A percentile compares a stretch with the other conserved stretches of the same genome.
phyloP scores from a whole-genome alignment of 2,329 filamentous ascomycete species.

The Colletotrichum limetticola region DNA sequence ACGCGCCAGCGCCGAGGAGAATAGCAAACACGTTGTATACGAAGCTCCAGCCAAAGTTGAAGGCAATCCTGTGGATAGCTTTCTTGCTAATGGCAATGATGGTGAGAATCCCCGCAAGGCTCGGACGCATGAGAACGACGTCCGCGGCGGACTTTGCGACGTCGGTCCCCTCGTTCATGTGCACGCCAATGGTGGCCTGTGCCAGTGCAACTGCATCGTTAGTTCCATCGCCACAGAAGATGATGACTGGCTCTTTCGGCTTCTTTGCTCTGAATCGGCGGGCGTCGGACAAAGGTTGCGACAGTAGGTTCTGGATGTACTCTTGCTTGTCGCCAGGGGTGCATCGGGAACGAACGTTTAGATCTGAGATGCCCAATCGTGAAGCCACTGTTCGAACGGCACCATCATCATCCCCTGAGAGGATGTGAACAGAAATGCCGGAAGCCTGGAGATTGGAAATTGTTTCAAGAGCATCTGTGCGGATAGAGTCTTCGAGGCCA shows the following conservation, averaged over 20 bases:
- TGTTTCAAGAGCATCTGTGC: constrained; percentile 51
- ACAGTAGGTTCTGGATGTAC: constrained; percentile 54
- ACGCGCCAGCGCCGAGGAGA: constrained; percentile 73
- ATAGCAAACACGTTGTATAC: constrained; percentile 78
- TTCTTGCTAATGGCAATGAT: constrained; percentile 64
- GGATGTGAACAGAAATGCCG: constrained; percentile 56
- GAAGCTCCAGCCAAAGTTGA: constrained; percentile 78
- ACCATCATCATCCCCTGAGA: constrained; percentile 65
- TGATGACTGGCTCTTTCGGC: constrained; percentile 53
- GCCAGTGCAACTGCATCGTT: constrained; percentile 82
- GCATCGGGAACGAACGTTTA: constrained; percentile 53
- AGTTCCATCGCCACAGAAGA: constrained; percentile 83
- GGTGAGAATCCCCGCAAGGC: constrained; percentile 65
- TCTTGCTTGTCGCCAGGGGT: constrained; percentile 57
- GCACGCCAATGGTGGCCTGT: constrained; percentile 76
- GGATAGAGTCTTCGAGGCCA: constrained; percentile 58
- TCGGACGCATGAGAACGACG: constrained; percentile 71
- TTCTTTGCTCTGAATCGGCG: neutral
- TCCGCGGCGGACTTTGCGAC: constrained; percentile 76
- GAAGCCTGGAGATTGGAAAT: constrained; percentile 49
- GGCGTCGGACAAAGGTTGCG: neutral
- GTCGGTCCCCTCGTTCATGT: constrained; percentile 71
- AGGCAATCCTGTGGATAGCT: constrained; percentile 61
- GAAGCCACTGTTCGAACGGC: constrained; percentile 55
- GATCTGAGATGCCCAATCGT: constrained; percentile 50